A percentile compares a stretch with the other conserved stretches of the same genome.
Conservation (phyloP, 2,329 filamentous ascomycete species). For the Colletotrichum brevisporum region DNA sequence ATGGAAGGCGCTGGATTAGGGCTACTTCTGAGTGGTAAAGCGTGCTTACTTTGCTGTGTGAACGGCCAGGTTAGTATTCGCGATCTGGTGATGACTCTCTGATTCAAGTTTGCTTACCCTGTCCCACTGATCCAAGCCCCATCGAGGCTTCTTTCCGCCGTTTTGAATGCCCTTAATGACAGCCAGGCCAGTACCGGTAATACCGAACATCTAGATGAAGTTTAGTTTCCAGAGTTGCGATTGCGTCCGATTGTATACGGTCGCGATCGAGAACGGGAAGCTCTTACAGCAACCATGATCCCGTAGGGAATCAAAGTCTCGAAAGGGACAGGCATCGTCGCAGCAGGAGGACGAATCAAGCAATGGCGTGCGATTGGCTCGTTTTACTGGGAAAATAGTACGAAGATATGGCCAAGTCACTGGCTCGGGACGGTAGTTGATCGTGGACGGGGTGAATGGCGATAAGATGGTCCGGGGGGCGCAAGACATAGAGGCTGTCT, state of each 20-base stretch:
- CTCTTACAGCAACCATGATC: constrained; percentile 71
- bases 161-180: constrained; percentile 71
- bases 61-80: constrained; percentile 49
- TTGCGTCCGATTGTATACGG: neutral
- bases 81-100: neutral
- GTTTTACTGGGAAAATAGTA: too few relatives aligned
- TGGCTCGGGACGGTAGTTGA: too few relatives aligned
- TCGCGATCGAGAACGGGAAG: constrained; percentile 45
- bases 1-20: too few relatives aligned
- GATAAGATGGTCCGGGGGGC: too few relatives aligned
- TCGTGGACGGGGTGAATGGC: too few relatives aligned
- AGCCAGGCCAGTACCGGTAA: constrained; percentile 70
- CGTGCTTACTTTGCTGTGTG: constrained; percentile 66
- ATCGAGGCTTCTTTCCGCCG: constrained; percentile 72
- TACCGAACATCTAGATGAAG: constrained; percentile 71
- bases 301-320: constrained; percentile 75
- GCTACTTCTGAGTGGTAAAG: neutral
- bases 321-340: constrained; percentile 73
- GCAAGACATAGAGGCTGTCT: too few relatives aligned
- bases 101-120: constrained; percentile 58
- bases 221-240: constrained; percentile 43
- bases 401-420: too few relatives aligned
- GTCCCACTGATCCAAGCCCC: constrained; percentile 75
- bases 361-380: too few relatives aligned
- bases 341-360: too few relatives aligned